These are phyloP conservation scores for Boletus vinaceobasis DNA, from an alignment of 768 basidiomycete species.

Conservation along the genomic window DNA sequence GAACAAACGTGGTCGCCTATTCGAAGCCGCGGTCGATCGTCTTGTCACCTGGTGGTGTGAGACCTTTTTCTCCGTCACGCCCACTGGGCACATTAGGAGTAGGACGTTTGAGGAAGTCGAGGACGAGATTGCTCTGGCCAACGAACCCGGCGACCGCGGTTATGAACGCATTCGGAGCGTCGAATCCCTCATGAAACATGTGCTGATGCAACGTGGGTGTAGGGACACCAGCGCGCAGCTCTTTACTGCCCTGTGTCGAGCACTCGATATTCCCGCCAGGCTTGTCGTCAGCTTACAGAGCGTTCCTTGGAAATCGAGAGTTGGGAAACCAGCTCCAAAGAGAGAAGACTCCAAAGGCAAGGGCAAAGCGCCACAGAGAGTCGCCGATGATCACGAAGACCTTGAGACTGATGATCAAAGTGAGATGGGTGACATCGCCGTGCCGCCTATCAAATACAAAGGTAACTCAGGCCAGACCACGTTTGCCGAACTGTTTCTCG, in stretches of 20 bases:
- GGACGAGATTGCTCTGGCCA: slow-evolving; percentile 28
- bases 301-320: slow-evolving; percentile 80
- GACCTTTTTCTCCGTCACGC: slow-evolving; percentile 61
- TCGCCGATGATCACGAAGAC: slow-evolving; percentile 20
- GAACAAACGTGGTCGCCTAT: slow-evolving; percentile 78
- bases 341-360: slow-evolving; percentile 38
- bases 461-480: slow-evolving; percentile 22
- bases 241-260: slow-evolving; percentile 87
- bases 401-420: slow-evolving; percentile 34
- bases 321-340: slow-evolving; percentile 49
- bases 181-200: slow-evolving; percentile 94
- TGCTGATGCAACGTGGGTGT: slow-evolving; percentile 72
- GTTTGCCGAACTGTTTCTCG: neutral
- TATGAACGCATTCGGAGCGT: slow-evolving; percentile 68
- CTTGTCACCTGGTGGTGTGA: slow-evolving; percentile 84
- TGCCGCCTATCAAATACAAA: slow-evolving; percentile 32
- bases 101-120: slow-evolving; percentile 76
- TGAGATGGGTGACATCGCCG: slow-evolving; percentile 38
- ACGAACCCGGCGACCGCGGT: slow-evolving; percentile 38
- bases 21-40: slow-evolving; percentile 73
- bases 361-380: slow-evolving; percentile 26
- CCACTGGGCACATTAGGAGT: slow-evolving; percentile 67
- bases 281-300: slow-evolving; percentile 89
- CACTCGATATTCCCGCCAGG: slow-evolving; percentile 80
- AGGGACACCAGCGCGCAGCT: slow-evolving; percentile 87